Base-by-base conservation (phyloP, 345 rosid genomes). In the Sapria himalayana region DNA sequence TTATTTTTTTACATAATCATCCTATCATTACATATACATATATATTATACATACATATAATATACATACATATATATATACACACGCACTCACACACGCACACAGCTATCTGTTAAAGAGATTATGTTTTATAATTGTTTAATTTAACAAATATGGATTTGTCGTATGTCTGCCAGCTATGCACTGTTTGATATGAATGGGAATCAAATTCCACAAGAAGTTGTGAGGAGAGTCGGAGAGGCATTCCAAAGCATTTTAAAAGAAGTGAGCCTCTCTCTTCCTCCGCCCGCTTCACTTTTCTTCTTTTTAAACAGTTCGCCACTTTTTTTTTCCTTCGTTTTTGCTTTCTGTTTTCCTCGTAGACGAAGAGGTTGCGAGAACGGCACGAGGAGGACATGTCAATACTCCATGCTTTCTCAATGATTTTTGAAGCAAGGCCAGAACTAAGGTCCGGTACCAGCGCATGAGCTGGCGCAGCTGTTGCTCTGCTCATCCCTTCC, bases 401-500 rank as follows among this genome's bases (percentile, higher is more conserved):
- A 19, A 81, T 85, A 42, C 59, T 39, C 21, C 55, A 41, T 18
- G 86, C 96, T 34, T 57, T 85, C 42, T 65, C 93, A 27, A 58
- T 77, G 46, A 82, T 81, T 15, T 73, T 77, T 50, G 59, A 67
- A 48, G 66, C 85, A 68, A 76, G 58, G 41, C 89, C 94, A 2
- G 94, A 81, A 43, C 50, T 86, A 55, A 86, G 97, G 97, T 85
- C 46, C 46, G n/a, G n/a, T n/a, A n/a, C n/a, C n/a, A n/a, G n/a
- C n/a, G n/a, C n/a, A n/a, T n/a, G n/a, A n/a, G n/a, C n/a, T n/a
- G n/a, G n/a, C n/a, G n/a, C n/a, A n/a, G n/a, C n/a, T n/a, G n/a
- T n/a, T n/a, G n/a, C n/a, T n/a, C n/a, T n/a, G n/a, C n/a, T n/a
- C n/a, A n/a, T n/a, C n/a, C n/a, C n/a, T n/a, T n/a, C n/a, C n/a